phyloP scores from a whole-genome alignment of 306 rosid species.

The Castanea crenata region DNA sequence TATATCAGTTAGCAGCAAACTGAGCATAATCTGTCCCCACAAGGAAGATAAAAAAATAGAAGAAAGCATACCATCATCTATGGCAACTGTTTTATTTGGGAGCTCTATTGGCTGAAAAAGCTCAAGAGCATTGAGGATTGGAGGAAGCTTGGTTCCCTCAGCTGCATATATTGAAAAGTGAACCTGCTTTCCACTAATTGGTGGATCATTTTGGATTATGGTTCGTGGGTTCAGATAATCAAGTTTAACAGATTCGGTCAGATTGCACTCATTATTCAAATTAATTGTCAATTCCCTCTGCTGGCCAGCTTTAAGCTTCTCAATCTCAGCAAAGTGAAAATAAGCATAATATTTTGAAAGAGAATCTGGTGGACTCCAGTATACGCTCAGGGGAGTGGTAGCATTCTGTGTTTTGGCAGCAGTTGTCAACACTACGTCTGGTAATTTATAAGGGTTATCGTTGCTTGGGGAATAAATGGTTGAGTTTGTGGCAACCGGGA shows the following conservation, averaged over 20 bases:
- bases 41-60: neutral
- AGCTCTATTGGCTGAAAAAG: neutral
- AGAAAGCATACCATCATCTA: neutral
- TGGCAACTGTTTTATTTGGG: neutral
- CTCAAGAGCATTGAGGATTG: conserved; percentile 53
- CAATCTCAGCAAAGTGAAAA: conserved; percentile 29
- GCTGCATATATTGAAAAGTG: neutral
- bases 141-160: conserved; percentile 37
- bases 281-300: conserved; percentile 30
- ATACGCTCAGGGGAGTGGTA: neutral
- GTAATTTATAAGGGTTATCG: neutral
- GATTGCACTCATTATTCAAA: conserved; percentile 6
- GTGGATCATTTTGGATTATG: neutral
- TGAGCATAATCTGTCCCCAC: neutral
- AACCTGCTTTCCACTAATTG: neutral
- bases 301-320: conserved; percentile 18
- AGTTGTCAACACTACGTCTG: neutral
- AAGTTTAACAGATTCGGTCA: conserved; percentile 12
- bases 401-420: neutral
- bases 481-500: neutral
- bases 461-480: neutral
- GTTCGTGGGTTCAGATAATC: conserved; percentile 24
- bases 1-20: too few species aligned
- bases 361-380: neutral
- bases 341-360: neutral